Percentiles rank a stretch among this genome's conserved stretches.
phyloP scores from a whole-genome alignment of 2,329 filamentous ascomycete species.

The Xylariaceae sp. region DNA sequence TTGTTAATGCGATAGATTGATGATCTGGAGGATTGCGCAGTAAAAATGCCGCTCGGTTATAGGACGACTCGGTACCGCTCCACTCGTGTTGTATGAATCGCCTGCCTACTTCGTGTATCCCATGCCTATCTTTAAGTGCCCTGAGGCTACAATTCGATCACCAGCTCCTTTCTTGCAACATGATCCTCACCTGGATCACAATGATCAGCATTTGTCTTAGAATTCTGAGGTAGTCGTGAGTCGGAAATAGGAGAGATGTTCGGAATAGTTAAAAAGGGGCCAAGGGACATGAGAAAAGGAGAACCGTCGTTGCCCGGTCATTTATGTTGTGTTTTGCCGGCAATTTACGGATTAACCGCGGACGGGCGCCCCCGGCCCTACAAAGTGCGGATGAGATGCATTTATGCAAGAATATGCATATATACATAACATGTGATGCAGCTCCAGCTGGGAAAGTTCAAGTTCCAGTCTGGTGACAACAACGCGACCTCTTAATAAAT shows the following conservation, averaged over 20 bases:
- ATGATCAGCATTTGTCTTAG: too few relatives aligned
- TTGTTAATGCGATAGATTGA: too few relatives aligned
- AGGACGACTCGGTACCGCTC: neutral
- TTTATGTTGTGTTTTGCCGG: constrained; percentile 13
- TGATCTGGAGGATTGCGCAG: neutral
- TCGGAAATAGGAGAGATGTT: neutral
- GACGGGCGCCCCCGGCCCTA: constrained; percentile 7
- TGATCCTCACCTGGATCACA: too few relatives aligned
- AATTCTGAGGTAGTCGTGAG: too few relatives aligned
- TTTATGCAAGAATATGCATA: neutral
- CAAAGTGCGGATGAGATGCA: neutral
- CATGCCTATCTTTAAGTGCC: too few relatives aligned
- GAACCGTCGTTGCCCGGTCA: neutral
- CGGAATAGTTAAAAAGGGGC: neutral
- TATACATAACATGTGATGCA: neutral
- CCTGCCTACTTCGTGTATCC: too few relatives aligned
- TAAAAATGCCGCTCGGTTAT: neutral
- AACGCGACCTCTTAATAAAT: too few relatives aligned
- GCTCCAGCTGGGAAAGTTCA: too few relatives aligned
- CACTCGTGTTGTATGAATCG: constrained; percentile 2
- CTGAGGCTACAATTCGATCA: too few relatives aligned
- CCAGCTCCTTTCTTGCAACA: too few relatives aligned
- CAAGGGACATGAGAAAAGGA: constrained; percentile 1
- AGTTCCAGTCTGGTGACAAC: too few relatives aligned
- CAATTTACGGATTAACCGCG: neutral